Evolutionary conservation across 2,329 filamentous ascomycete species (phyloP).

Genomic region (Sporothrix variecibatus): DNA sequence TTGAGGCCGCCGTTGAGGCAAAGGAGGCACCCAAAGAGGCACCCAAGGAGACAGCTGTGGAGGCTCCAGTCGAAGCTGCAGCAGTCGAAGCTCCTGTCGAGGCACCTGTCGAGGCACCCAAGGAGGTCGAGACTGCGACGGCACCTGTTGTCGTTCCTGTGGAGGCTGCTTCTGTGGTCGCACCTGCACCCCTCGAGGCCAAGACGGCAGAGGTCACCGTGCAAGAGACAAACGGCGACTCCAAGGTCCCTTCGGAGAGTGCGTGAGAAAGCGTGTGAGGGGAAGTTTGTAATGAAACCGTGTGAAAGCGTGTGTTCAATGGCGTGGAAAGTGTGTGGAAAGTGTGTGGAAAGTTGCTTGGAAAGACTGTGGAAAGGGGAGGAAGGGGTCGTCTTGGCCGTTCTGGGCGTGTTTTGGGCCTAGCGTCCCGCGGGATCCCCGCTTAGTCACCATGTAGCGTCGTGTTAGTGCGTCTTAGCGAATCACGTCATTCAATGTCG

Average conservation of each 20-base stretch:
- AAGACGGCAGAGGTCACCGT: background rate
- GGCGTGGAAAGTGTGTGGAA: too few species aligned
- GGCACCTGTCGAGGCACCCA: background rate
- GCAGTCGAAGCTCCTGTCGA: too few species aligned
- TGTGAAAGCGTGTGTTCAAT: background rate
- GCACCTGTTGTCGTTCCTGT: background rate
- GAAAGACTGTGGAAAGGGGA: background rate
- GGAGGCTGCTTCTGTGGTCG: background rate
- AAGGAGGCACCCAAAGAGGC: too few species aligned
- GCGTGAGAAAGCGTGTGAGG: background rate
- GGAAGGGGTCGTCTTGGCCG: too few species aligned
- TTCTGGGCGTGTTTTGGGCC: background rate
- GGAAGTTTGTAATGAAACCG: background rate
- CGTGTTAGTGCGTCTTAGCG: conserved; percentile 9
- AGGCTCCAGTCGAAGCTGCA: too few species aligned
- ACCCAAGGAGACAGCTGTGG: too few species aligned
- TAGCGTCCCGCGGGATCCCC: background rate
- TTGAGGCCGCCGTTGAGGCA: too few species aligned
- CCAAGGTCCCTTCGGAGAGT: background rate
- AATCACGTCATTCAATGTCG: conserved; percentile 19
- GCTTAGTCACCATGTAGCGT: conserved; percentile 7
- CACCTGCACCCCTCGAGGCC: background rate
- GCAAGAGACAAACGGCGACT: conserved; percentile 8
- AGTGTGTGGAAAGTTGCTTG: too few species aligned
- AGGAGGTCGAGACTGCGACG: background rate